A percentile compares a stretch with the other conserved stretches of the same genome.
Conservation (phyloP, 192 early-diverging fungal species). For the Coemansia guatemalensis region DNA sequence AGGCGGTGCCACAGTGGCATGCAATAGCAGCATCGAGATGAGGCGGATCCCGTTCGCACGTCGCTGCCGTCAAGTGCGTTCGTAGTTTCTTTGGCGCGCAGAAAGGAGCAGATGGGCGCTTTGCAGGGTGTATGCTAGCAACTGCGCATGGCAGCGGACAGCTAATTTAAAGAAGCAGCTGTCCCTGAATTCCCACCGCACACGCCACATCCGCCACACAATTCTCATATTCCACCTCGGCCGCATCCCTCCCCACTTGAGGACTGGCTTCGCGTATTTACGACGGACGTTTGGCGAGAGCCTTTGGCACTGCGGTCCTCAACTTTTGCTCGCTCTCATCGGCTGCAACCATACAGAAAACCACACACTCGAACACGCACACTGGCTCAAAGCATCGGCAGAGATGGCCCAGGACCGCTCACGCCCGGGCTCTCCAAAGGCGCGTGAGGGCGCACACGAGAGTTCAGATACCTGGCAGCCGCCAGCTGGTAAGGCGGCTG, state of each 20-base stretch:
- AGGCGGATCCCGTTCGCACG: background rate
- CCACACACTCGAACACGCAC: background rate
- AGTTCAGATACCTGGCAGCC: background rate
- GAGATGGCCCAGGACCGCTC: background rate
- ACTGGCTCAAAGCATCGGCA: background rate
- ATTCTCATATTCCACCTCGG: slow-evolving; percentile 27
- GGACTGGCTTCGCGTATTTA: background rate
- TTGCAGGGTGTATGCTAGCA: background rate
- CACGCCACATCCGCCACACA: slow-evolving; percentile 55
- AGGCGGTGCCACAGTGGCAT: slow-evolving; percentile 8
- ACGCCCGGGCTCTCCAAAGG: background rate
- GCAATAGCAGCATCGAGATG: slow-evolving; percentile 7
- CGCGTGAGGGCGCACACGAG: background rate
- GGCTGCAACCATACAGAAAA: too few relatives aligned
- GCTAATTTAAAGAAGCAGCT: background rate
- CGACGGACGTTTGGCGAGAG: background rate
- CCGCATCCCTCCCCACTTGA: slow-evolving; percentile 6
- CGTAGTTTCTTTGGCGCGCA: slow-evolving; percentile 4
- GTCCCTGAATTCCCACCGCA: slow-evolving; percentile 30
- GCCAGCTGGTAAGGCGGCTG: background rate
- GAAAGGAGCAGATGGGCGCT: slow-evolving; percentile 1
- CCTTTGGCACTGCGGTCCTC: background rate
- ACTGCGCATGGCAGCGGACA: background rate
- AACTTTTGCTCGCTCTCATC: background rate
- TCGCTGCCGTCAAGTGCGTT: slow-evolving; percentile 1